A percentile compares a stretch with the other conserved stretches of the same genome.
Evolutionary conservation across 1,284 basidiomycete genomes (phyloP).

Genomic region (Ceratobasidium sp.): DNA sequence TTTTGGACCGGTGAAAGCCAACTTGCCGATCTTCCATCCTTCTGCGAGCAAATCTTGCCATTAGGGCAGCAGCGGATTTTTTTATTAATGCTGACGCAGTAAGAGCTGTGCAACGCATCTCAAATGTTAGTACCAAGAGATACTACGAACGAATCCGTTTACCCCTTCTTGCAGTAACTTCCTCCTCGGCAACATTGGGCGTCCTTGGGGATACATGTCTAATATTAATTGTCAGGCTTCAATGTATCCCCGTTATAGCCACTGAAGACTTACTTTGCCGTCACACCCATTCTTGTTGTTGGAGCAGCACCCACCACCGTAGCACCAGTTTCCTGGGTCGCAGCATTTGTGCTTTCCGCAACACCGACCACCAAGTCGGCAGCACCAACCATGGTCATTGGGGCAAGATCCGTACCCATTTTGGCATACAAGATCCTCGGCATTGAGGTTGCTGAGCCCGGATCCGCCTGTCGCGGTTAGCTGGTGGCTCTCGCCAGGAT

Average conservation of each 20-base stretch:
- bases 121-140: neutral
- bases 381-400: constrained; percentile 3
- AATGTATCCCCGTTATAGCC: neutral
- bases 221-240: neutral
- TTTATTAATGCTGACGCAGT: constrained; percentile 9
- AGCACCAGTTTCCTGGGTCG: neutral
- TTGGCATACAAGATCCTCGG: constrained; percentile 2
- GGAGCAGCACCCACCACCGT: neutral
- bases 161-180: constrained; percentile 16
- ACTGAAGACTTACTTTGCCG: neutral
- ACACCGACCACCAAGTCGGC: constrained; percentile 12
- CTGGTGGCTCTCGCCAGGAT: neutral
- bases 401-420: neutral
- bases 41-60: constrained; percentile 4
- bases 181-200: constrained; percentile 4
- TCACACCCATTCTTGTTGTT: neutral
- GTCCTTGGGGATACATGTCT: constrained; percentile 1
- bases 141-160: neutral
- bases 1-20: neutral
- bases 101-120: neutral
- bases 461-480: neutral
- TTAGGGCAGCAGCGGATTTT: constrained; percentile 29
- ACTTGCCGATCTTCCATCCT: neutral
- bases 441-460: neutral
- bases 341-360: constrained; percentile 16